Conservation (phyloP, 1,284 basidiomycete species). For the Cryptococcus maquisensis region DNA sequence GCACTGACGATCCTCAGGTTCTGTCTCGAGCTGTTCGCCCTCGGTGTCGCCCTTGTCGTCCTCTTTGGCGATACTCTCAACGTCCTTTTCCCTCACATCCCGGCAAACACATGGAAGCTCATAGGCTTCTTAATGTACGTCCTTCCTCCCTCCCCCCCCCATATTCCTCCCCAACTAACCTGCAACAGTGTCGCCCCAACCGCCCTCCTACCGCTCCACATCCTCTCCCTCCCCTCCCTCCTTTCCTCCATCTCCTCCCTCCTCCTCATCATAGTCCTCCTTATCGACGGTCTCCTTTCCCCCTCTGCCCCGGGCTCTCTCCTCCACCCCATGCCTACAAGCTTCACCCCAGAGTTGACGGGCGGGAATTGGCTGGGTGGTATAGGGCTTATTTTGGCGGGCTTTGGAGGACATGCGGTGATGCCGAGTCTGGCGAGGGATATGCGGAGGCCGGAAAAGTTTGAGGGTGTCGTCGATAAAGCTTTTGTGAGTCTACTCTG, state of each 20-base stretch:
- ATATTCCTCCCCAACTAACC: background rate
- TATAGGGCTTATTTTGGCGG: constrained; percentile 90
- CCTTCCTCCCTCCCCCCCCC: background rate
- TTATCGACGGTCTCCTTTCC: constrained; percentile 80
- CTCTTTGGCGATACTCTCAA: constrained; percentile 80
- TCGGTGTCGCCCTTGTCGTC: constrained; percentile 75
- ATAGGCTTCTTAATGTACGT: constrained; percentile 65
- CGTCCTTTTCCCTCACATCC: constrained; percentile 63
- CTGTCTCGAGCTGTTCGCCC: constrained; percentile 75
- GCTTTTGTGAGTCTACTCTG: constrained; percentile 34
- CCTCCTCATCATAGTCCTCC: constrained; percentile 70
- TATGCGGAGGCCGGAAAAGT: constrained; percentile 78
- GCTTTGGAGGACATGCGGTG: constrained; percentile 91
- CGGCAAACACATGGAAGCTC: constrained; percentile 69
- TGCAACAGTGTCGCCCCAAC: constrained; percentile 67
- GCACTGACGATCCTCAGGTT: constrained; percentile 57
- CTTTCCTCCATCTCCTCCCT: constrained; percentile 76
- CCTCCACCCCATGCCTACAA: constrained; percentile 68
- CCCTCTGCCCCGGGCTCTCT: constrained; percentile 74
- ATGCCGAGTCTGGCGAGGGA: constrained; percentile 85
- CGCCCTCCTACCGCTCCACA: constrained; percentile 73
- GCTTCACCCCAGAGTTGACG: constrained; percentile 57
- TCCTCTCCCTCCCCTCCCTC: constrained; percentile 80
- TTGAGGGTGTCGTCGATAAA: constrained; percentile 54
- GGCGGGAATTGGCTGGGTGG: constrained; percentile 52